A percentile compares a stretch with the other conserved stretches of the same genome.
Evolutionary conservation across 2,329 filamentous ascomycete genomes (phyloP).

Genomic region (Dryadomyces sulphureus): DNA sequence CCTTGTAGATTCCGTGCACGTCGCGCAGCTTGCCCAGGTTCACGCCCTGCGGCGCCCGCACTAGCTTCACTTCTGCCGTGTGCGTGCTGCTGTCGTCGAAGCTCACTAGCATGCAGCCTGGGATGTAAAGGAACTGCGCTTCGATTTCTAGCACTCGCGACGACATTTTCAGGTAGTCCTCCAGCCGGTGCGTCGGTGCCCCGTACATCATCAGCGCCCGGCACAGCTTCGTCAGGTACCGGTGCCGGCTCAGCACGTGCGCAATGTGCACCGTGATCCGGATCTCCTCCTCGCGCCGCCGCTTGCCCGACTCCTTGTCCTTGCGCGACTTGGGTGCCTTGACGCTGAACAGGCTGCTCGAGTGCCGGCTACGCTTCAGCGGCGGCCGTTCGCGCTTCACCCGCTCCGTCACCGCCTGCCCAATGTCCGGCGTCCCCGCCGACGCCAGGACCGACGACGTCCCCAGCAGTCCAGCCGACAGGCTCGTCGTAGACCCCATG

Average conservation of each 20-base stretch:
- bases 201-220: slow-evolving; percentile 79
- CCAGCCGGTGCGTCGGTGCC: slow-evolving; percentile 78
- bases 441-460: slow-evolving; percentile 37
- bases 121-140: slow-evolving; percentile 78
- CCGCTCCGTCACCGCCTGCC: slow-evolving; percentile 28
- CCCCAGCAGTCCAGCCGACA: slow-evolving; percentile 35
- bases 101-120: slow-evolving; percentile 86
- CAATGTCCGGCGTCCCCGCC: slow-evolving; percentile 27
- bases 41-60: slow-evolving; percentile 52
- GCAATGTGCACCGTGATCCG: slow-evolving; percentile 44
- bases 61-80: slow-evolving; percentile 67
- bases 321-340: slow-evolving; percentile 6
- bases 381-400: slow-evolving; percentile 21
- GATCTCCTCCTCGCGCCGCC: slow-evolving; percentile 16
- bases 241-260: slow-evolving; percentile 61
- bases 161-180: slow-evolving; percentile 86
- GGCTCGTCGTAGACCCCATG: slow-evolving; percentile 16
- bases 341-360: slow-evolving; percentile 8
- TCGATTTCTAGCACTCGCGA: slow-evolving; percentile 80
- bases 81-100: slow-evolving; percentile 65
- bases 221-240: slow-evolving; percentile 74
- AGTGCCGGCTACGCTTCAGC: slow-evolving; percentile 10
- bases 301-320: slow-evolving; percentile 10
- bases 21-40: slow-evolving; percentile 62
- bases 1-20: slow-evolving; percentile 64